Evolutionary conservation across 2,329 filamentous ascomycete genomes (phyloP).

Genomic region (Xylariaceae sp.): DNA sequence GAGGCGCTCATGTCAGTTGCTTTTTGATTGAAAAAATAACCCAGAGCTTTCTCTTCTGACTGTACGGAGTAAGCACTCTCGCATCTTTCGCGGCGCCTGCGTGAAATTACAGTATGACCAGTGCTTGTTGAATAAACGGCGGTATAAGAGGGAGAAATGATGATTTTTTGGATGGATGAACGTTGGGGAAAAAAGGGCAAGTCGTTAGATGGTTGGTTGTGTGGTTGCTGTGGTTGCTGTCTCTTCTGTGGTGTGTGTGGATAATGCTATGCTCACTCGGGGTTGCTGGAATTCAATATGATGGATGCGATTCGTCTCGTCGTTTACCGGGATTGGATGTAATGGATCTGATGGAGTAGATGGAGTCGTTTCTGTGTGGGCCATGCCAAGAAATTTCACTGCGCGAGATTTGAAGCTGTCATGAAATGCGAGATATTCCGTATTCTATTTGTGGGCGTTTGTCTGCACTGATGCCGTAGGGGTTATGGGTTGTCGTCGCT

Average conservation of each 20-base stretch:
- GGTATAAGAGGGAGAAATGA: no score
- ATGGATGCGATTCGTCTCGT: conserved; percentile 20
- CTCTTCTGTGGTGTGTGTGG: no score
- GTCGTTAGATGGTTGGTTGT: no score
- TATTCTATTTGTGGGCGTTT: neutral
- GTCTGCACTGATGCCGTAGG: conserved; percentile 4
- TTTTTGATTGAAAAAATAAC: neutral
- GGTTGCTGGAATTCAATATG: neutral
- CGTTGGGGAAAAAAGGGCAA: no score
- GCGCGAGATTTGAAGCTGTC: conserved; percentile 6
- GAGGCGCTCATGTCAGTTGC: neutral
- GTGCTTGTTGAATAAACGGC: no score
- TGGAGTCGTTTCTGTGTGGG: conserved; percentile 8
- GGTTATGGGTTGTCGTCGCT: conserved; percentile 2
- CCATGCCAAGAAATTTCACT: conserved; percentile 15
- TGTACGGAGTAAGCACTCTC: neutral
- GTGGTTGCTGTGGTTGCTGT: no score
- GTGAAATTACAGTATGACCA: no score
- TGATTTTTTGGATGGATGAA: no score
- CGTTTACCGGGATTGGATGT: conserved; percentile 20
- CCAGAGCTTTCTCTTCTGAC: neutral
- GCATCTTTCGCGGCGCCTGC: no score
- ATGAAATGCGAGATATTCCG: conserved; percentile 12
- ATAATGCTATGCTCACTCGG: conserved; percentile 15
- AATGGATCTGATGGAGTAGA: conserved; percentile 6